Evolutionary conservation across 2,329 filamentous ascomycete species (phyloP).

Genomic region (Lachnellula occidentalis): DNA sequence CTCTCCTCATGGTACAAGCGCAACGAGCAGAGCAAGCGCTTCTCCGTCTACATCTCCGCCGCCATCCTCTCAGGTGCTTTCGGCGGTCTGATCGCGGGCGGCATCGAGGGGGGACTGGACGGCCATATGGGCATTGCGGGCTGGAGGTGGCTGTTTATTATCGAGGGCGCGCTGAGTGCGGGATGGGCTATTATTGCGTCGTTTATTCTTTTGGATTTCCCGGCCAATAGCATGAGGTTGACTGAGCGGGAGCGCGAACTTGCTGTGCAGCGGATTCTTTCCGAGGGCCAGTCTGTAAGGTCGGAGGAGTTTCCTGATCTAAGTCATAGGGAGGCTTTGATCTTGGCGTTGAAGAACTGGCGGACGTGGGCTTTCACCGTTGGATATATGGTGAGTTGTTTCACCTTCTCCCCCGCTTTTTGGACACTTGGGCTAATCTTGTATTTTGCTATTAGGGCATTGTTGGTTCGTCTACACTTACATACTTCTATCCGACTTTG

Average conservation of each 20-base stretch:
- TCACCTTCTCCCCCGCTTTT: too few species aligned
- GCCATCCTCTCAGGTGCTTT: constrained; percentile 49
- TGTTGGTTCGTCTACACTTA: constrained; percentile 49
- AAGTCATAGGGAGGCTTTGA: constrained; percentile 32
- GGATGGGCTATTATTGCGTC: constrained; percentile 34
- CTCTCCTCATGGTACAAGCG: constrained; percentile 54
- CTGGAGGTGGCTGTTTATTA: constrained; percentile 50
- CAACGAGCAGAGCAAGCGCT: constrained; percentile 47
- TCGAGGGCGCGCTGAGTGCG: constrained; percentile 40
- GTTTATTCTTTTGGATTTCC: constrained; percentile 46
- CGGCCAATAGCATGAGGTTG: constrained; percentile 39
- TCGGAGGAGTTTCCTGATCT: constrained; percentile 34
- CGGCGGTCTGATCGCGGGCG: constrained; percentile 41
- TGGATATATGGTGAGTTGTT: constrained; percentile 38
- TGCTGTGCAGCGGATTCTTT: constrained; percentile 40
- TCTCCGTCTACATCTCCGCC: constrained; percentile 52
- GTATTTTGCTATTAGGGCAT: constrained; percentile 3
- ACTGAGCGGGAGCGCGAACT: constrained; percentile 35
- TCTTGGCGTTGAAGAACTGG: constrained; percentile 40
- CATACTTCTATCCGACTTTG: constrained; percentile 62
- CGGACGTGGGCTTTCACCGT: constrained; percentile 43
- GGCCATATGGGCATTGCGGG: constrained; percentile 41
- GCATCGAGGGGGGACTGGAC: constrained; percentile 36
- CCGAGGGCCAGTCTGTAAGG: constrained; percentile 16
- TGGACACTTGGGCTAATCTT: too few species aligned